Evolutionary conservation across 306 rosid genomes (phyloP).

Genomic region (Castanopsis chinensis): DNA sequence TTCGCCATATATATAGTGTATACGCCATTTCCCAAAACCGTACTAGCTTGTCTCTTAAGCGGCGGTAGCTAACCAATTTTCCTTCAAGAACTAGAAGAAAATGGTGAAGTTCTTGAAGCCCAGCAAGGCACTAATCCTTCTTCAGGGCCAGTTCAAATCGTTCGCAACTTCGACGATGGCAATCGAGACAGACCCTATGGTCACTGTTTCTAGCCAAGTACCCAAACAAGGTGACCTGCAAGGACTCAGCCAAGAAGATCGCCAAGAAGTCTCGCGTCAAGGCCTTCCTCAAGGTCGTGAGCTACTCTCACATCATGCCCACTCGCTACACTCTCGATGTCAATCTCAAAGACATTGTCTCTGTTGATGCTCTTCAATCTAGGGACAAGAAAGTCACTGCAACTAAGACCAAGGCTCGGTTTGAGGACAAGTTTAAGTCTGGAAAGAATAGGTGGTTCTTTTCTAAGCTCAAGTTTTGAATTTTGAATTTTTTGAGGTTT

Average conservation of each 20-base stretch:
- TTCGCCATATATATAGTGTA: no score
- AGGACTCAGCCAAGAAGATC: constrained; percentile 25
- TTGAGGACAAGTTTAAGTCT: constrained; percentile 27
- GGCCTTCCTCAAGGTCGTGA: constrained; percentile 28
- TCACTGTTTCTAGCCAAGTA: constrained; percentile 30
- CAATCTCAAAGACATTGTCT: constrained; percentile 24
- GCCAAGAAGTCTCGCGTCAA: constrained; percentile 30
- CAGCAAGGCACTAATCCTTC: constrained; percentile 25
- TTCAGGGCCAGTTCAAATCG: constrained; percentile 29
- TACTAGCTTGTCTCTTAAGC: no score
- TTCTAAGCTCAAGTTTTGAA: constrained; percentile 26
- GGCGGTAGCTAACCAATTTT: no score
- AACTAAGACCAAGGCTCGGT: constrained; percentile 24
- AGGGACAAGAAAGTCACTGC: constrained; percentile 20
- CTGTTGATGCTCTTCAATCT: constrained; percentile 11
- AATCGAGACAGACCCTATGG: constrained; percentile 32
- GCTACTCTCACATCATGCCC: constrained; percentile 27
- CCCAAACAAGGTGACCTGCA: constrained; percentile 27
- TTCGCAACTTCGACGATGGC: constrained; percentile 25
- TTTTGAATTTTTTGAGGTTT: no score
- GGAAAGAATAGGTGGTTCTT: constrained; percentile 38
- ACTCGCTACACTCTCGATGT: constrained; percentile 35
- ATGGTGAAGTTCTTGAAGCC: constrained; percentile 31
- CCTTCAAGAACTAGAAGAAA: neutral
- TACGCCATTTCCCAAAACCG: no score